A percentile compares a stretch with the other conserved stretches of the same genome.
Conservation (phyloP, 78 protist species). For the Bigelowiella natans region DNA sequence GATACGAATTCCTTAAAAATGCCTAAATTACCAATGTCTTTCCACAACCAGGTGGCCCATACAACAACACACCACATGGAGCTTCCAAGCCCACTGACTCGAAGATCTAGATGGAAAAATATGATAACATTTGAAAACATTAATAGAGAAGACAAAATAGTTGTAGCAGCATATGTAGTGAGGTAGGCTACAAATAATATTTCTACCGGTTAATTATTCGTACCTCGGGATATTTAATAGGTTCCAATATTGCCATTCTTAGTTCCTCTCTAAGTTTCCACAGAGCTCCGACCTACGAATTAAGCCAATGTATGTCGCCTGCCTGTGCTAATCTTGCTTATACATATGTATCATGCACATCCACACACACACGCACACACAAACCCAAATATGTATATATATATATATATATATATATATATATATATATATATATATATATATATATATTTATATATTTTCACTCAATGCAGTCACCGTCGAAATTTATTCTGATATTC, state of each 20-base stretch:
- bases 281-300: conserved; percentile 38
- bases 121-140: background rate
- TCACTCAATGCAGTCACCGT: too few species aligned
- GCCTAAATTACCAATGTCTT: too few species aligned
- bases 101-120: background rate
- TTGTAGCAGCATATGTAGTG: background rate
- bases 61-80: background rate
- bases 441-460: background rate
- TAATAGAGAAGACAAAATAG: background rate
- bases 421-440: background rate
- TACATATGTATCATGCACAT: too few species aligned
- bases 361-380: too few species aligned
- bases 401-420: background rate
- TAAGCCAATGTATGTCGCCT: background rate
- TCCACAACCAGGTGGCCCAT: background rate
- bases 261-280: conserved; percentile 65
- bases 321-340: background rate
- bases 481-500: too few species aligned
- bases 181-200: background rate
- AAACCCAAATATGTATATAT: too few species aligned
- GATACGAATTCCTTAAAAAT: too few species aligned
- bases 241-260: conserved; percentile 4
- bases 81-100: background rate
- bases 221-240: conserved; percentile 27
- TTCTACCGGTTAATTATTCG: too few species aligned